Conservation (phyloP, 805 yeast genomes). For the Metschnikowia lochheadii region DNA sequence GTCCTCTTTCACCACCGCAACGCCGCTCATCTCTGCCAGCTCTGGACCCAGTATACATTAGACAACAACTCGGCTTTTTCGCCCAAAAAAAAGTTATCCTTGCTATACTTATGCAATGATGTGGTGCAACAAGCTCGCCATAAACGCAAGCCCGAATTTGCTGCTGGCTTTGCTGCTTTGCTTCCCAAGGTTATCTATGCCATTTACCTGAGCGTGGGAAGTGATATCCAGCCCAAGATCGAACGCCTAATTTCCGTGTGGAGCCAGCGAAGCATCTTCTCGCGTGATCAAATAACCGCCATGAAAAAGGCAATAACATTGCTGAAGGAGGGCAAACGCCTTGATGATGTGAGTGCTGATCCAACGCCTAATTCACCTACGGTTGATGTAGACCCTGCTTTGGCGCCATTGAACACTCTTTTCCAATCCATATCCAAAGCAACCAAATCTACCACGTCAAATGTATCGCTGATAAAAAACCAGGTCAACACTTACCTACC, state of each 20-base stretch:
- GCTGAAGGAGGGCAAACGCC: conserved; percentile 15
- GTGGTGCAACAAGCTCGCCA: conserved; percentile 75
- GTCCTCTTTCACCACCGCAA: conserved; percentile 62
- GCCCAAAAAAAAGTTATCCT: conserved; percentile 42
- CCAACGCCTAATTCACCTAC: not conserved
- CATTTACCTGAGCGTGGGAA: conserved; percentile 29
- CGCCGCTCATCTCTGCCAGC: conserved; percentile 46
- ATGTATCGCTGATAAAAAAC: conserved; percentile 35
- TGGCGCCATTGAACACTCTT: conserved; percentile 29
- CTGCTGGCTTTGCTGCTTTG: conserved; percentile 51
- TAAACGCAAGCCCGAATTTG: conserved; percentile 54
- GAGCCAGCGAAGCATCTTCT: conserved; percentile 50
- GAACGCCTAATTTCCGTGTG: conserved; percentile 53
- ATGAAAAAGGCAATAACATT: conserved; percentile 25
- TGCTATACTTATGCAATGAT: conserved; percentile 74
- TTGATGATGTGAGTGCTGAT: not conserved
- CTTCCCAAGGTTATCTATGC: conserved; percentile 40
- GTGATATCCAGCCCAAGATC: conserved; percentile 43
- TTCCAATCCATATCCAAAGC: conserved; percentile 27
- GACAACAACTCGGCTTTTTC: conserved; percentile 5
- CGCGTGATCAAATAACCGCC: conserved; percentile 21
- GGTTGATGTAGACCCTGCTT: conserved; percentile 26
- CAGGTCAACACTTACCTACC: conserved; percentile 38
- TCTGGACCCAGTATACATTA: conserved; percentile 45
- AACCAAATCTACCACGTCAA: conserved; percentile 16